Percentiles rank a stretch among this genome's conserved stretches.
Conservation (phyloP, 148 eudicot genomes). For the Limonium bicolor region DNA sequence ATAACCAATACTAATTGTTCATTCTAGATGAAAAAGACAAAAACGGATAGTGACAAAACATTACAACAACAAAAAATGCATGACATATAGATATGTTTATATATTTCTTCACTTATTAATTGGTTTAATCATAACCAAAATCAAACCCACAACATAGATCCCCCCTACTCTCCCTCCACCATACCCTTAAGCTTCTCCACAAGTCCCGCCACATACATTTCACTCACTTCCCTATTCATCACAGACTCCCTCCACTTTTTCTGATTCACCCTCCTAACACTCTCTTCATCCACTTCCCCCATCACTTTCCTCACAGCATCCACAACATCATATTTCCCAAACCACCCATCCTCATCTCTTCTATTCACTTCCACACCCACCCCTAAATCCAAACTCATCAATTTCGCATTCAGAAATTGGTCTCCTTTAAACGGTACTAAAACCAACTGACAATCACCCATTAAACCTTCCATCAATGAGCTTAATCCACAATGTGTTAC, state of each 20-base stretch:
- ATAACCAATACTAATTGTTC: too few species aligned
- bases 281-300: conserved; percentile 16
- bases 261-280: conserved; percentile 12
- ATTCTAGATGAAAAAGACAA: too few species aligned
- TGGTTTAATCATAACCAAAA: too few species aligned
- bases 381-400: conserved; percentile 19
- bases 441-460: conserved; percentile 33
- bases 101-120: too few species aligned
- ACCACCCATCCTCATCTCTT: conserved; percentile 42
- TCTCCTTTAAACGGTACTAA: conserved; percentile 34
- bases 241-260: conserved; percentile 27
- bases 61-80: too few species aligned
- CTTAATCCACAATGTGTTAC: conserved; percentile 33
- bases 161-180: too few species aligned
- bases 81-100: too few species aligned
- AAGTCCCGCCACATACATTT: conserved; percentile 18
- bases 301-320: conserved; percentile 22
- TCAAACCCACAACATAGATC: too few species aligned
- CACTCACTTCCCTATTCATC: conserved; percentile 14
- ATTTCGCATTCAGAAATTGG: conserved; percentile 27
- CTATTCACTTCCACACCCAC: conserved; percentile 43
- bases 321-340: conserved; percentile 26
- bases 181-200: conserved; percentile 15
- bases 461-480: conserved; percentile 35
- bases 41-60: too few species aligned